These are phyloP conservation scores for Fusarium xyrophilum DNA, from an alignment of 2,329 filamentous ascomycete species.

Conservation along the genomic window DNA sequence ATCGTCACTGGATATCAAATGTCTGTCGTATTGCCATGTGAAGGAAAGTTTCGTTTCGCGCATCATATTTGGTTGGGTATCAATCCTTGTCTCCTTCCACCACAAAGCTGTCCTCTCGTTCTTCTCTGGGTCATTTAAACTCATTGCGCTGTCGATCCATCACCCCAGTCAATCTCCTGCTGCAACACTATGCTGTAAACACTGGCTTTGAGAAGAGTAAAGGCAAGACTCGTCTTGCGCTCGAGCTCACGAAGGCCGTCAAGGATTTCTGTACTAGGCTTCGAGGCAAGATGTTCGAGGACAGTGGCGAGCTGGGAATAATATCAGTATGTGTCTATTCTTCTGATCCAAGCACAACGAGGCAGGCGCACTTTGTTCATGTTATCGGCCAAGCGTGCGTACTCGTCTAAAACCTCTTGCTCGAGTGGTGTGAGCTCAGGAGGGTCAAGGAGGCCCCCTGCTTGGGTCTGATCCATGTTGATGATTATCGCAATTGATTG, in stretches of 20 bases:
- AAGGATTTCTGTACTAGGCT: conserved; percentile 80
- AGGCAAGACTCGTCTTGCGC: conserved; percentile 92
- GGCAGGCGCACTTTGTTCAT: conserved; percentile 76
- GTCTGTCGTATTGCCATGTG: conserved; percentile 6
- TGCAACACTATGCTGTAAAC: conserved; percentile 99
- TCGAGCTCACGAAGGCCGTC: conserved; percentile 88
- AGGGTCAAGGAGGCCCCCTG: conserved; percentile 47
- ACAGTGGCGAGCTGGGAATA: conserved; percentile 60
- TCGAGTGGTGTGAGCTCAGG: conserved; percentile 79
- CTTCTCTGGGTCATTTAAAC: not conserved
- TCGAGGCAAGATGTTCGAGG: conserved; percentile 69
- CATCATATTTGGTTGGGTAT: conserved; percentile 28
- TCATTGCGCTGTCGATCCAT: conserved; percentile 51
- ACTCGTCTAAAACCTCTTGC: conserved; percentile 94
- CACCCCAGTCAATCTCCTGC: conserved; percentile 86
- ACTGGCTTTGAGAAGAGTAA: conserved; percentile 95
- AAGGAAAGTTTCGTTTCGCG: conserved; percentile 21
- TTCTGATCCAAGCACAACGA: not conserved
- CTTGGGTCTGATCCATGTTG: conserved; percentile 36
- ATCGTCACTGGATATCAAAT: conserved; percentile 26
- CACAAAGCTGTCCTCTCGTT: not conserved
- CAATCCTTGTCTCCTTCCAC: conserved; percentile 15
- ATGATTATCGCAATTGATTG: not conserved
- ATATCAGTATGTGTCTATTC: not conserved
- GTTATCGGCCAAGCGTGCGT: conserved; percentile 84